Percentiles rank a stretch among this genome's conserved stretches.
Conservation (phyloP, 2,329 filamentous ascomycete species). For the Cadophora luteo-olivacea region DNA sequence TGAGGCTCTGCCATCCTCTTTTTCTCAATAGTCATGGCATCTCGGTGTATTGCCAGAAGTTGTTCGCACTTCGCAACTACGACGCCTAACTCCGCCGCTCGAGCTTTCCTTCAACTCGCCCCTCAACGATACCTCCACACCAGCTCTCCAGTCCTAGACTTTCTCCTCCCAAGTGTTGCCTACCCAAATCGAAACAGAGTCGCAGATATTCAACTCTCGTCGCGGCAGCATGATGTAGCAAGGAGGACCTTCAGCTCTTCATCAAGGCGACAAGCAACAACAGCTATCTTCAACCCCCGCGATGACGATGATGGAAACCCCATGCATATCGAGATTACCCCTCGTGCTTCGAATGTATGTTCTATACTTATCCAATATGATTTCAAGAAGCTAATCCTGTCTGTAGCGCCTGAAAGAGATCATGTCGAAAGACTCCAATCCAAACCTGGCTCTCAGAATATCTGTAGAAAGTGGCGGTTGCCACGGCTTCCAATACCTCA, state of each 20-base stretch:
- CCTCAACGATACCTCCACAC: slow-evolving; percentile 34
- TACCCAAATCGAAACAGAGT: neutral
- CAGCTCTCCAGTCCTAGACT: slow-evolving; percentile 40
- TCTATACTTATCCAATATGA: neutral
- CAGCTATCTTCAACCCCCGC: slow-evolving; percentile 71
- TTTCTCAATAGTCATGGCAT: slow-evolving; percentile 35
- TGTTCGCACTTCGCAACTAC: slow-evolving; percentile 34
- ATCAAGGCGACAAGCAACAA: slow-evolving; percentile 46
- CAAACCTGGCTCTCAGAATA: slow-evolving; percentile 85
- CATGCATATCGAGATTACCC: slow-evolving; percentile 83
- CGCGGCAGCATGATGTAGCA: neutral
- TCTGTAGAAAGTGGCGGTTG: slow-evolving; percentile 93
- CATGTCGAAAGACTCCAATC: slow-evolving; percentile 74
- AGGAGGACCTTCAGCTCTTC: slow-evolving; percentile 38
- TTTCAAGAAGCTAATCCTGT: neutral
- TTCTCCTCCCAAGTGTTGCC: slow-evolving; percentile 38
- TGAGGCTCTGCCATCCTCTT: neutral
- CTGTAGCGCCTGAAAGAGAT: slow-evolving; percentile 60
- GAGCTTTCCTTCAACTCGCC: slow-evolving; percentile 41
- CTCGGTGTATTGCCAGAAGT: slow-evolving; percentile 34
- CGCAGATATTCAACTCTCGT: neutral
- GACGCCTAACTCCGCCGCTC: slow-evolving; percentile 33
- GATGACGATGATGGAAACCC: slow-evolving; percentile 84
- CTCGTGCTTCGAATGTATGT: slow-evolving; percentile 77
- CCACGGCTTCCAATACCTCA: slow-evolving; percentile 97